Percentiles rank a stretch among this genome's conserved stretches.
phyloP scores from a whole-genome alignment of 768 basidiomycete genomes.

The Leccinum ochraceum region DNA sequence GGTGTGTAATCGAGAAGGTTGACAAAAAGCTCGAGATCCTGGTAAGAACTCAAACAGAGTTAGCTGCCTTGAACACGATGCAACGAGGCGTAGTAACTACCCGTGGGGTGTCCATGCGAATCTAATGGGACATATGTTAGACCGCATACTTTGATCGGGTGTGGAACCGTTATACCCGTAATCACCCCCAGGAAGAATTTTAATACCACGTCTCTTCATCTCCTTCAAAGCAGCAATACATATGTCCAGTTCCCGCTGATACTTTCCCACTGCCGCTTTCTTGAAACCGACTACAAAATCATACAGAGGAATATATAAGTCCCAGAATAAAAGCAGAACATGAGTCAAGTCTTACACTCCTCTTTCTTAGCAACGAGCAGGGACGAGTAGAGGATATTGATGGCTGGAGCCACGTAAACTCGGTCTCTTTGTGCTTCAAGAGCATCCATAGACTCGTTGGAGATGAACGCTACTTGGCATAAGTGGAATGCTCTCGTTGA shows the following conservation, averaged over 20 bases:
- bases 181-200: conserved; percentile 39
- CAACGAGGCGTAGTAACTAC: conserved; percentile 1
- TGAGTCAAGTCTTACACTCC: conserved; percentile 18
- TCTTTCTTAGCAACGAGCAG: conserved; percentile 27
- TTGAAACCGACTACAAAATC: conserved; percentile 22
- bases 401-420: conserved; percentile 34
- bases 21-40: conserved; percentile 40
- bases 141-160: background rate
- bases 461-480: conserved; percentile 35
- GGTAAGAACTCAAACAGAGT: conserved; percentile 31
- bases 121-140: conserved; percentile 9
- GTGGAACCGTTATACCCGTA: conserved; percentile 30
- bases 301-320: background rate
- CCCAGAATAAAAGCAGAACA: background rate
- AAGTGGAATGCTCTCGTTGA: background rate
- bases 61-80: background rate
- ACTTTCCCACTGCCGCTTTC: conserved; percentile 20
- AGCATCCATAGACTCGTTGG: conserved; percentile 37
- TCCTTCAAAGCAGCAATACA: conserved; percentile 36
- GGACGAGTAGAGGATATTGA: conserved; percentile 33
- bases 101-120: conserved; percentile 38
- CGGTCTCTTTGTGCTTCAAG: conserved; percentile 38
- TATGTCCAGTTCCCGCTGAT: conserved; percentile 35
- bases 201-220: conserved; percentile 38
- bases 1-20: conserved; percentile 36